Evolutionary conservation across 2,329 filamentous ascomycete genomes (phyloP), one percentile per base, ranked within the genome.

Genomic region (Pseudogymnoascus sp.): DNA sequence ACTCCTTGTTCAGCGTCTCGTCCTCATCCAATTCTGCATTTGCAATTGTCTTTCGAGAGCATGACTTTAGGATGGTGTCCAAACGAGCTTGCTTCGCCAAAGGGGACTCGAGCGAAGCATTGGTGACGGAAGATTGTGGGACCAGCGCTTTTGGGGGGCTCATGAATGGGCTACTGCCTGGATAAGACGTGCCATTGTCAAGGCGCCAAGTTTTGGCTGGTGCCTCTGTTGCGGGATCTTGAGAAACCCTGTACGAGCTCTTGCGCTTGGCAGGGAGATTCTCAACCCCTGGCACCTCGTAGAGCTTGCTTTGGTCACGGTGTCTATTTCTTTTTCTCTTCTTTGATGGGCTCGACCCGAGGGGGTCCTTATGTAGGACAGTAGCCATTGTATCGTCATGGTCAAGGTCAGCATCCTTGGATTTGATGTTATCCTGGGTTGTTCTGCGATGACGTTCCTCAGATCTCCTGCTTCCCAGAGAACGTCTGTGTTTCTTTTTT

Each of bases 181-280:
- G 29, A 35, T 55, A 55, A 13, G 48, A 55, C 9, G 10, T 33
- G 29, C 12, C 10, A 25, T 42, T 62, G 5, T 58, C 60, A 55
- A 65, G 48, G 38, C 64, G 60, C n/a, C 55, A 59, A 21, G 67
- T 60, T 44, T 69, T 69, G 41, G 69, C 69, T 5, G 70, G 69
- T 69, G 67, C 70, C 61, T 70, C 70, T 9, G 63, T 48, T 8
- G 48, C 48, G n/a, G 17, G 29, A 55, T 55, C 48, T 13, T 33
- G 48, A 35, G 48, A 29, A 55, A 55, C 13, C 25, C 48, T 33
- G 5, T 55, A 55, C 8, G 48, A 55, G 48, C 29, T 55, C 29
- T 55, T 35, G 29, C 48, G 48, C 29, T 55, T 55, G 29, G 48
- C 48, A 33, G 48, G 48, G 48, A 55, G 29, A 3, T 55, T 55